Evolutionary conservation across 1,284 basidiomycete species (phyloP), one percentile per base, ranked within the genome.

Genomic region (Porogramme epimiltina): DNA sequence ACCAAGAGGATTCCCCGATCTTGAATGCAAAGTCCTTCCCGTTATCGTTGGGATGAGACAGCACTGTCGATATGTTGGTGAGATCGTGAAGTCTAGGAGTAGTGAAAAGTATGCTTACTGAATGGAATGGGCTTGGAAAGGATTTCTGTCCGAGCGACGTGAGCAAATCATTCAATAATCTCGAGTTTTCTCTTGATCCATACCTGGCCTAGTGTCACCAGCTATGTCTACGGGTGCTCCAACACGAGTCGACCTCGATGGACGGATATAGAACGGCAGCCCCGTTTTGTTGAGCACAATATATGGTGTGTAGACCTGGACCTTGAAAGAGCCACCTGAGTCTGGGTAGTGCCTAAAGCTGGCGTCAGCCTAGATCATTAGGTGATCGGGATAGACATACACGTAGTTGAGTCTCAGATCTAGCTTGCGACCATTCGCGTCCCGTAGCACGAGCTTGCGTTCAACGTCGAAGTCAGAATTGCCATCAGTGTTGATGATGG

Each of bases 281-380:
- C 89, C 90, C 0, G 94, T 94, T 77, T 98, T 98, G 74, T 99
- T 99, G 68, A 98, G 73, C 45, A 99, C 75, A 46, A 99, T 78
- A 68, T 91, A 99, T 2, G 97, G 95, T 60, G 86, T 87, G 68
- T 95, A 99, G 47, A 99, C 87, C 70, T 99, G 96, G 1, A 98
- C 93, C 71, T 93, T 96, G 81, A 98, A 97, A 1, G 96, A 95
- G n/a, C 97, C 95, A 3, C 96, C 97, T 11, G 95, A 92, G 54
- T 98, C 85, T 2, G 92, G 86, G 70, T 93, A 93, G 38, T 87
- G 87, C 45, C 88, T 92, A 48, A 3, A 54, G 42, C 23, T 6
- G 2, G 16, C 26, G 51, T 1, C 33, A n/a, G 42, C n/a, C 10
- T 23, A 20, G 19, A 40, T 16, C n/a, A 47, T 19, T 2, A 2